Conservation (phyloP, 2,329 filamentous ascomycete genomes). For the Dactylellina parvicollis region DNA sequence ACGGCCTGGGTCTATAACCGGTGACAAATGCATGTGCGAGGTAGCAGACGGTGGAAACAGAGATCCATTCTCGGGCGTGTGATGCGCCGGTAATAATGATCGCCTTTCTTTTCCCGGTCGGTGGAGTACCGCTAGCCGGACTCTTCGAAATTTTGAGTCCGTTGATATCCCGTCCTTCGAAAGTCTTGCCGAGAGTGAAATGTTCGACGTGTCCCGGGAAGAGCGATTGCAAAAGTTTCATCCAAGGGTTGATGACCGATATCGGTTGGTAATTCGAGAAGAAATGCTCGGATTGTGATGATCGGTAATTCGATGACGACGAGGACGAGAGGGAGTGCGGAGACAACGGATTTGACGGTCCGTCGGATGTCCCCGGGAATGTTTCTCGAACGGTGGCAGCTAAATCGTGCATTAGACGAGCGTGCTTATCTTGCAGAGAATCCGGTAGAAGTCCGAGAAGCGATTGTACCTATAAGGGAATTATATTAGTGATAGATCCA, state of each 20-base stretch:
- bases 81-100: slow-evolving; percentile 83
- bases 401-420: slow-evolving; percentile 81
- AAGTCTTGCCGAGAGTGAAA: slow-evolving; percentile 82
- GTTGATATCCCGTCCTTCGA: slow-evolving; percentile 85
- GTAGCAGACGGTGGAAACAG: slow-evolving; percentile 88
- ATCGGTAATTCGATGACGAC: slow-evolving; percentile 58
- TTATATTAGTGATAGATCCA: neutral
- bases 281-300: slow-evolving; percentile 69
- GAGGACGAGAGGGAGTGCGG: slow-evolving; percentile 53
- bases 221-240: slow-evolving; percentile 87
- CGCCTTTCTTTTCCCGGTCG: slow-evolving; percentile 69
- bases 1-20: slow-evolving; percentile 76
- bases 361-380: slow-evolving; percentile 67
- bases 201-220: slow-evolving; percentile 82
- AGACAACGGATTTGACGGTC: slow-evolving; percentile 56
- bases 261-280: slow-evolving; percentile 92
- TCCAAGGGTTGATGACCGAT: slow-evolving; percentile 86
- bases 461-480: slow-evolving; percentile 68
- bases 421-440: slow-evolving; percentile 76
- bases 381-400: slow-evolving; percentile 79
- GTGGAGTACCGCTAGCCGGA: slow-evolving; percentile 60
- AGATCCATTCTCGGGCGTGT: slow-evolving; percentile 98
- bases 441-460: slow-evolving; percentile 80
- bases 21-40: slow-evolving; percentile 88
- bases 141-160: slow-evolving; percentile 72